Base-by-base conservation (phyloP, 805 yeast species). In the Teunomyces tritomae region DNA sequence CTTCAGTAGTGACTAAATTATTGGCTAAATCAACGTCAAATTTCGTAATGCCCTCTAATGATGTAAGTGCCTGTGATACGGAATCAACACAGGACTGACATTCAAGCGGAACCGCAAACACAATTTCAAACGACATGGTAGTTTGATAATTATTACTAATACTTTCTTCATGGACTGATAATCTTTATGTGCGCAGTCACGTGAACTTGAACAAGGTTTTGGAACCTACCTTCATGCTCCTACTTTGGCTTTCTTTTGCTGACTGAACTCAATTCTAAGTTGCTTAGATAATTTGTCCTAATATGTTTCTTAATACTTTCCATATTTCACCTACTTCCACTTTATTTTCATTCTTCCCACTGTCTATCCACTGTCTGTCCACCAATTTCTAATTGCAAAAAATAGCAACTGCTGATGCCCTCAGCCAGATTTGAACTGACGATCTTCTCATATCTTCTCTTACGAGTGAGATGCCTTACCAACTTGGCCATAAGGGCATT, bases 51-150 rank as follows among this genome's bases (percentile, higher is more conserved):
- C 85, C 86, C 6, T 68, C 61, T 2, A 87, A 60, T 2, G 70
- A 58, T 11, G 70, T 58, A 13, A 92, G 71, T 4, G 87, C 85
- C 1, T 63, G 54, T 10, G 71, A 58, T 3, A 90, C 84, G 2
- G 83, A 76, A 2, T 76, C 75, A 9, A 84, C 84, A 63, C 97
- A 89, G 8, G 78, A 69, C 28, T 83, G 71, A 62, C 97, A 92
- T 51, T 84, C 84, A 79, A 92, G 72, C 5, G 94, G 90, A 46
- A 90, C 94, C 9, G 94, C 91, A 65, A 87, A 90, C 6, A 87
- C 89, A 4, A 92, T 81, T 71, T 86, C 77, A 50, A 72, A 73
- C 41, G 61, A 43, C 20, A 29, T 26, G 8, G 45, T 43, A 44
- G 47, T 43, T 20, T 20, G 24, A 20, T 11, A 10, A 28, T 17